A percentile compares a stretch with the other conserved stretches of the same genome.
These are phyloP conservation scores for Saccharomycopsis synnaedendra DNA, from an alignment of 805 yeast genomes.

Conservation along the genomic window DNA sequence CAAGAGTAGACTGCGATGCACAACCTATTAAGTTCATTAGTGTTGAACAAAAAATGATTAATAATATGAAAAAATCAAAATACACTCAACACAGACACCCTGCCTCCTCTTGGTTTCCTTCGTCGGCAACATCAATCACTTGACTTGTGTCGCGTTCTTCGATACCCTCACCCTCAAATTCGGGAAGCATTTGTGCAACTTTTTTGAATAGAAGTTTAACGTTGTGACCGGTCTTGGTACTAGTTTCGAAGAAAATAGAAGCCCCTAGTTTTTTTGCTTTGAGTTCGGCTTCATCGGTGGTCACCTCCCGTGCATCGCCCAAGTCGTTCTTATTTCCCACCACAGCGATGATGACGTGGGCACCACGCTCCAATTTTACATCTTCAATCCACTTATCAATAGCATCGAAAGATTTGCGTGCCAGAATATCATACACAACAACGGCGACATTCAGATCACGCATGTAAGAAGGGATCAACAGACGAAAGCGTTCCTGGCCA, in stretches of 20 bases:
- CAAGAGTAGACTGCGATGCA: too few relatives aligned
- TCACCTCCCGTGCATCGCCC: conserved; percentile 67
- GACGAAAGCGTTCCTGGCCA: conserved; percentile 92
- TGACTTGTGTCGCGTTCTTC: conserved; percentile 22
- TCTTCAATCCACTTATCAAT: conserved; percentile 91
- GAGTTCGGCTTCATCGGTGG: conserved; percentile 74
- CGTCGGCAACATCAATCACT: conserved; percentile 33
- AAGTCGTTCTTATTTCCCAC: conserved; percentile 92
- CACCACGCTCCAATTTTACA: conserved; percentile 86
- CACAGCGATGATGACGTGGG: conserved; percentile 74
- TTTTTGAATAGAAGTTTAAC: conserved; percentile 83
- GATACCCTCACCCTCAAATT: conserved; percentile 34
- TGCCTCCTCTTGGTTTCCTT: conserved; percentile 23
- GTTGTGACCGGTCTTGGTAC: conserved; percentile 90
- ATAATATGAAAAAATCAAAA: too few relatives aligned
- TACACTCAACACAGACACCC: conserved; percentile 29
- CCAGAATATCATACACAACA: conserved; percentile 88
- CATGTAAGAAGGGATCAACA: conserved; percentile 89
- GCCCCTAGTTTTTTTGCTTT: conserved; percentile 65
- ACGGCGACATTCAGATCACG: conserved; percentile 97
- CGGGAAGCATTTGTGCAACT: conserved; percentile 86
- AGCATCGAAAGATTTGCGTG: conserved; percentile 71
- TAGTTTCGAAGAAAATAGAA: conserved; percentile 78
- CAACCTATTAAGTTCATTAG: too few relatives aligned
- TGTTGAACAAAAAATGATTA: too few relatives aligned